phyloP scores from a whole-genome alignment of 2,329 filamentous ascomycete species.

The Cercospora janseana region DNA sequence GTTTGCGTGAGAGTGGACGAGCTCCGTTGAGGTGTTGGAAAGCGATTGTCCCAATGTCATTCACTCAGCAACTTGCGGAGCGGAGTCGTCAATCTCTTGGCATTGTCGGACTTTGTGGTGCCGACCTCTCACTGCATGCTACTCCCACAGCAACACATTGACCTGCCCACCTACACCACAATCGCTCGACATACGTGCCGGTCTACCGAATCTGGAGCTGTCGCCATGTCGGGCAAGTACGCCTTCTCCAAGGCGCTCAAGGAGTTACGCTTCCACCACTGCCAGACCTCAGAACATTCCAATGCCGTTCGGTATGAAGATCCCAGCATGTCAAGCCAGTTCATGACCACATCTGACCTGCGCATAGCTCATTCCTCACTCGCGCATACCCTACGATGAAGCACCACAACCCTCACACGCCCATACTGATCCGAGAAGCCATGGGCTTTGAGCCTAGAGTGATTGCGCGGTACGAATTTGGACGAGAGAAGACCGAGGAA shows the following conservation, averaged over 20 bases:
- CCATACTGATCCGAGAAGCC: slow-evolving; percentile 93
- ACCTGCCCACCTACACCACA: neutral
- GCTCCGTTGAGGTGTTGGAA: slow-evolving; percentile 1
- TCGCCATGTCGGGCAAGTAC: slow-evolving; percentile 85
- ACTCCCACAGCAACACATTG: too few species aligned
- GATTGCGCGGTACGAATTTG: slow-evolving; percentile 83
- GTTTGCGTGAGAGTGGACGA: neutral
- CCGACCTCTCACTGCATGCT: neutral
- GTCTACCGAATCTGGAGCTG: neutral
- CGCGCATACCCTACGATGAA: slow-evolving; percentile 98
- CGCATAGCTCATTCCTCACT: slow-evolving; percentile 75
- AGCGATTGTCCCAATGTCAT: slow-evolving; percentile 5
- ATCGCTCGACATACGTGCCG: neutral
- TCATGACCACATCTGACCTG: neutral
- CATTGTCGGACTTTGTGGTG: neutral
- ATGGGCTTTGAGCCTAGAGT: slow-evolving; percentile 78
- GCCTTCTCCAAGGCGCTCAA: slow-evolving; percentile 84
- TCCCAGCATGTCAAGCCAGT: neutral
- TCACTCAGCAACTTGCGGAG: neutral
- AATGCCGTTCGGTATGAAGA: slow-evolving; percentile 72
- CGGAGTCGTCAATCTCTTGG: slow-evolving; percentile 5
- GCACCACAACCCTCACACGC: slow-evolving; percentile 92
- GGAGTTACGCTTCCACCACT: slow-evolving; percentile 96
- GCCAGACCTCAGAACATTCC: slow-evolving; percentile 89
- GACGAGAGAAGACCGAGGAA: slow-evolving; percentile 64